Conservation (phyloP, 225 moss, liverwort and hornwort species). For the Marchantia paleacea region DNA sequence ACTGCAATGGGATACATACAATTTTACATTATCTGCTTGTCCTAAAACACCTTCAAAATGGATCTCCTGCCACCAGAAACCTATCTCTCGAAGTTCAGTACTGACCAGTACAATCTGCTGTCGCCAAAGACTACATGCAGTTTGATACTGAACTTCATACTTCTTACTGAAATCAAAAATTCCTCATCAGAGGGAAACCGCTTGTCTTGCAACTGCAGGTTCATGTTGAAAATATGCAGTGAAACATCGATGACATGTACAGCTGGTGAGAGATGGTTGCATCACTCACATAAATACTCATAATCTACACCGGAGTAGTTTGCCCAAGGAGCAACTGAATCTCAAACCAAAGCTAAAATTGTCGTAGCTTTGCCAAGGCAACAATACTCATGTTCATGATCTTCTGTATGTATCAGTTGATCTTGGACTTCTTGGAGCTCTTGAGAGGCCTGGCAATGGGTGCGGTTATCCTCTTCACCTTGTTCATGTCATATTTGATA, state of each 20-base stretch:
- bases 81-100: no score
- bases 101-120: no score
- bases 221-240: background rate
- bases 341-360: background rate
- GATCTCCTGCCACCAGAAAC: no score
- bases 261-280: background rate
- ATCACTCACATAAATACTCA: background rate
- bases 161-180: background rate
- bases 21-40: no score
- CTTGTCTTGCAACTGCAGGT: background rate
- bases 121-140: background rate
- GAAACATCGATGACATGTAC: background rate
- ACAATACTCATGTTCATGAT: background rate
- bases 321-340: background rate
- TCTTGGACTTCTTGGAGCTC: conserved; percentile 53
- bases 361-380: background rate
- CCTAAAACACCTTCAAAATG: no score
- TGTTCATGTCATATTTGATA: conserved; percentile 54
- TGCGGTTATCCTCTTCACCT: conserved; percentile 42
- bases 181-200: background rate
- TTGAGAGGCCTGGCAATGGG: conserved; percentile 50
- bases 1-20: no score
- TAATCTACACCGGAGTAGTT: background rate
- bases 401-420: conserved; percentile 24
- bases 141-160: background rate